Conservation (phyloP, 78 protist genomes). For the Trichosphaerium sp. region DNA sequence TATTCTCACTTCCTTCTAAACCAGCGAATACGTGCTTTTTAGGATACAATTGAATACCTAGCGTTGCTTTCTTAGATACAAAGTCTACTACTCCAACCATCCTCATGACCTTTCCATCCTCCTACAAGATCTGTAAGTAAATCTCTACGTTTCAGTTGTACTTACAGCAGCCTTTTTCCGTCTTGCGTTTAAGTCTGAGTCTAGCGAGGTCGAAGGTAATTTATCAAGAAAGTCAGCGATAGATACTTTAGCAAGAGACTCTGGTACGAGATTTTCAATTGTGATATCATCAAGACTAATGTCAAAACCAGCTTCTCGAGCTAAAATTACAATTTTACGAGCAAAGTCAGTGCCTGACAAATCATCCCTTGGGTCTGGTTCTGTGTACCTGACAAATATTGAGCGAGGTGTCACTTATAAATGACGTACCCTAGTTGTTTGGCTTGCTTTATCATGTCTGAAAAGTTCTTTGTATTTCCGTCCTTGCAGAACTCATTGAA, state of each 20-base stretch:
- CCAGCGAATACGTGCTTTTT: slow-evolving; percentile 26
- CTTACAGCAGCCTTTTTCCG: no score
- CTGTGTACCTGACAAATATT: slow-evolving; percentile 28
- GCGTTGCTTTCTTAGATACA: no score
- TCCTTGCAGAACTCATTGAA: slow-evolving; percentile 24
- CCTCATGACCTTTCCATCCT: no score
- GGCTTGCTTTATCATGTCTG: slow-evolving; percentile 7
- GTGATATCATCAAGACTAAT: neutral
- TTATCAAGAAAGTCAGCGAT: no score
- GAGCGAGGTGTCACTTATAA: neutral
- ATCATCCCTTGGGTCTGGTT: slow-evolving; percentile 77
- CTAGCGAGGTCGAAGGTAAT: no score
- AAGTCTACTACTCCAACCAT: no score
- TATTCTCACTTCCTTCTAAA: slow-evolving; percentile 31
- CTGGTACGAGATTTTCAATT: slow-evolving; percentile 3
- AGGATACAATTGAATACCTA: no score
- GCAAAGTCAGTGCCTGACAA: slow-evolving; percentile 68
- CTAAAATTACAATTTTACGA: slow-evolving; percentile 37
- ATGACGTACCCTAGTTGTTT: slow-evolving; percentile 11
- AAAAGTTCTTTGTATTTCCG: neutral
- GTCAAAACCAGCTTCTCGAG: neutral
- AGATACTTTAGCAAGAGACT: no score
- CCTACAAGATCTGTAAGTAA: no score
- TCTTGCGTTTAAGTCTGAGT: no score
- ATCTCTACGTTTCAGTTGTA: no score